Evolutionary conservation across 169 alveolate species (phyloP).

Genomic region (Cryptosporidium sp.): DNA sequence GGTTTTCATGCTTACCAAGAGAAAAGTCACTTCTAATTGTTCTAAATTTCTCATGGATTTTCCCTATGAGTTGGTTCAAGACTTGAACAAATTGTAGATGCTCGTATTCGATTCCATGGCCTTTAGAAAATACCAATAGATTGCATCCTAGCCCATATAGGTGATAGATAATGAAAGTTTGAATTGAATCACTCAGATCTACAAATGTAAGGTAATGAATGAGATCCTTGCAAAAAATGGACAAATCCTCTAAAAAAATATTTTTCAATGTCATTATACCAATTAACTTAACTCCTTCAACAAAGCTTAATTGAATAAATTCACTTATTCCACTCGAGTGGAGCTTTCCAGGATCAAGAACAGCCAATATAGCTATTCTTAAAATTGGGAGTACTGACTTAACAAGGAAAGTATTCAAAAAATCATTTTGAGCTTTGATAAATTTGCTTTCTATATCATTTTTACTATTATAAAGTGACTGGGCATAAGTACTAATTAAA

Average conservation of each 20-base stretch:
- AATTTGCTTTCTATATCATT: not conserved
- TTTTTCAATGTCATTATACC: not conserved
- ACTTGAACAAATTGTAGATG: constrained; percentile 23
- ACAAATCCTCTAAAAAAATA: constrained; percentile 49
- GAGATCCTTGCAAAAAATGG: constrained; percentile 29
- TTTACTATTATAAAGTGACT: not conserved
- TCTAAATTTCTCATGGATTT: not conserved
- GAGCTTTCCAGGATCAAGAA: not conserved
- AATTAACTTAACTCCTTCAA: constrained; percentile 34
- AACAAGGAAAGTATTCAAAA: constrained; percentile 1
- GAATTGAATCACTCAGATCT: not conserved
- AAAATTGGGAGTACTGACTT: constrained; percentile 30
- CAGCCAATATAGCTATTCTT: constrained; percentile 12
- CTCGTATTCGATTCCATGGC: not conserved
- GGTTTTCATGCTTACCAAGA: not conserved
- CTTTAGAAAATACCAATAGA: constrained; percentile 3
- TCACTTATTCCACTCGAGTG: not conserved
- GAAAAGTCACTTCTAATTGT: not conserved
- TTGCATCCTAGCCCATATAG: constrained; percentile 10
- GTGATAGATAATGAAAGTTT: constrained; percentile 1
- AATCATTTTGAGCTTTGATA: not conserved
- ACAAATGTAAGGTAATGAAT: constrained; percentile 1
- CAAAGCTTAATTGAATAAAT: constrained; percentile 15
- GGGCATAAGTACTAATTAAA: constrained; percentile 13
- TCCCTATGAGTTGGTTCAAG: constrained; percentile 8